Evolutionary conservation across 2,329 filamentous ascomycete genomes (phyloP), one percentile per base, ranked within the genome.

Genomic region (Penicillium sp.): DNA sequence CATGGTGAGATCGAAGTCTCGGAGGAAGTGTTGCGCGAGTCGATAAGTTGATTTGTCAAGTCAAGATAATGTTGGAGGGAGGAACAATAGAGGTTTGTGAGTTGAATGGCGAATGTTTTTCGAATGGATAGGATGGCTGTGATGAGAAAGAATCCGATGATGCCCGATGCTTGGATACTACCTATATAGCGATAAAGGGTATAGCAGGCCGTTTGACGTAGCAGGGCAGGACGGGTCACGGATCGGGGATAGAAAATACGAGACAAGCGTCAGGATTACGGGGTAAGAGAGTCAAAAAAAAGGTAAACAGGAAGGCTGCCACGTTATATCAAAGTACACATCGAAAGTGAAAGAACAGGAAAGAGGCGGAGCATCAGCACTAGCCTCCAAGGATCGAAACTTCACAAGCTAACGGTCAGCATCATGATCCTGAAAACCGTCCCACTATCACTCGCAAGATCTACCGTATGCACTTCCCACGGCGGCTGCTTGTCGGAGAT

Each of bases 1-100:
- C 62, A 64, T 65, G 43, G 13, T 55, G 55, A 50, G 44, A 27
- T 10, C 37, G 22, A 6, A 35, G 31, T 46, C 6, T 41, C 4
- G 18, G 18, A 35, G 44, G 50, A 14, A 22, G 31, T 19, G 39
- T 47, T 35, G 1, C 24, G 43, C 35, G 13, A 39, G 44, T 27
- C n/a, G 40, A 36, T n/a, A 13, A 31, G 16, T 31, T 31, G 43
- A 31, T 46, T 27, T 31, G 24, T n/a, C 37, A 14, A 41, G 22
- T 9, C n/a, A 31, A 18, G 24, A 36, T 1, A 19, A 43, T 36
- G 18, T 2, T 27, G 14, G 11, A 46, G 4, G 19, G 24, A 31
- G 4, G 24, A 27, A 6, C 9, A 4, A 40, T 40, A 4, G 16
- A 27, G 13, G 5, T 19, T 6, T 19, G n/a, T 35, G 27, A 4